Conservation (phyloP, 2,329 filamentous ascomycete genomes). For the Gaeumannomyces tritici region DNA sequence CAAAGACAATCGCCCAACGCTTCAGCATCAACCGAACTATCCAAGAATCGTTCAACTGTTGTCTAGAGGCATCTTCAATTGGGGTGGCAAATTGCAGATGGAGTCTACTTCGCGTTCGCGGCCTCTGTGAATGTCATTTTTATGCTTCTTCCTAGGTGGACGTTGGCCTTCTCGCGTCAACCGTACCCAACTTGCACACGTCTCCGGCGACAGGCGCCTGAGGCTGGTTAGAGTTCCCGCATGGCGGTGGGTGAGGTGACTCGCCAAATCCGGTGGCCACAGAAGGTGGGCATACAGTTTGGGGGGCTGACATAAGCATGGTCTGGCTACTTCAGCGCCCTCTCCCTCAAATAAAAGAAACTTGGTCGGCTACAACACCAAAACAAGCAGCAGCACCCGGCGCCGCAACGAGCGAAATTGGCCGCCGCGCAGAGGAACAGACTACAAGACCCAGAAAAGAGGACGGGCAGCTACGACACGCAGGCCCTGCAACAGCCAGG, state of each 20-base stretch:
- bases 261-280: neutral
- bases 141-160: too few relatives aligned
- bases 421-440: neutral
- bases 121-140: too few relatives aligned
- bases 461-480: neutral
- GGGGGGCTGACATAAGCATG: constrained; percentile 2
- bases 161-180: too few relatives aligned
- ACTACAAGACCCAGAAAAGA: neutral
- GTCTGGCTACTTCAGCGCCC: constrained; percentile 1
- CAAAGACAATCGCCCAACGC: too few relatives aligned
- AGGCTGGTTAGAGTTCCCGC: neutral
- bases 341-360: constrained; percentile 1
- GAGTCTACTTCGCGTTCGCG: too few relatives aligned
- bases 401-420: neutral
- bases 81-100: too few relatives aligned
- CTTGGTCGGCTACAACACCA: constrained; percentile 4
- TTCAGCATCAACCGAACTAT: too few relatives aligned
- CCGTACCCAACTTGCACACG: too few relatives aligned
- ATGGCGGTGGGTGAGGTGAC: neutral
- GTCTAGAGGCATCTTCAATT: too few relatives aligned
- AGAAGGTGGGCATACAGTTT: neutral
- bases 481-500: neutral
- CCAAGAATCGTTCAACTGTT: too few relatives aligned
- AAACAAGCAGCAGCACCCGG: neutral
- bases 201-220: neutral